Evolutionary conservation across 2,329 filamentous ascomycete genomes (phyloP).

Genomic region (Fusarium gaditjirri): DNA sequence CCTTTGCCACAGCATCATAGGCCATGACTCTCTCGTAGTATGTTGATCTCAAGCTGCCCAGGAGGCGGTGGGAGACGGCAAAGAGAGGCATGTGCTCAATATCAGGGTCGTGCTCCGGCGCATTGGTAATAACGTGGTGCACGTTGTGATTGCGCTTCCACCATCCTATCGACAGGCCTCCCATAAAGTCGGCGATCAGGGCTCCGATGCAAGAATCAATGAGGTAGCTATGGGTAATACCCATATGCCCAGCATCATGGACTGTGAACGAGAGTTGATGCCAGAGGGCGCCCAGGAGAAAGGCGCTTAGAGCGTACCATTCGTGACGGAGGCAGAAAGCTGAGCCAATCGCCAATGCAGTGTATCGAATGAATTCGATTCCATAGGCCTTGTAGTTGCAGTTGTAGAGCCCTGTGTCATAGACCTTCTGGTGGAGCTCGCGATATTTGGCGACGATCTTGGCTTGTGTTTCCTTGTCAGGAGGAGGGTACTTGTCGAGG

Average conservation of each 20-base stretch:
- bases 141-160: constrained; percentile 98
- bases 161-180: constrained; percentile 92
- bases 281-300: constrained; percentile 87
- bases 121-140: constrained; percentile 95
- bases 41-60: constrained; percentile 77
- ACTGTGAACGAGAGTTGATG: constrained; percentile 94
- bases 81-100: constrained; percentile 93
- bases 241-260: constrained; percentile 97
- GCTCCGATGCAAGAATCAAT: constrained; percentile 88
- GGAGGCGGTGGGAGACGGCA: constrained; percentile 83
- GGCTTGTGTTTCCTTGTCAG: constrained; percentile 79
- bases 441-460: constrained; percentile 84
- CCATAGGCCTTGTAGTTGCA: constrained; percentile 87
- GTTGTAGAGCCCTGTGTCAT: constrained; percentile 79
- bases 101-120: constrained; percentile 94
- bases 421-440: constrained; percentile 76
- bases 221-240: constrained; percentile 91
- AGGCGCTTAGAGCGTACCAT: constrained; percentile 76
- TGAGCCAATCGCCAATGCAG: constrained; percentile 64
- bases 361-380: constrained; percentile 78
- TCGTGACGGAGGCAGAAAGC: constrained; percentile 71
- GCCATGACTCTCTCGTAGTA: constrained; percentile 86
- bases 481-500: constrained; percentile 80
- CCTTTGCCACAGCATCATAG: constrained; percentile 78
- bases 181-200: constrained; percentile 87